A percentile compares a stretch with the other conserved stretches of the same genome.
Conservation (phyloP, 768 basidiomycete species). For the Rhodotorula toruloides region DNA sequence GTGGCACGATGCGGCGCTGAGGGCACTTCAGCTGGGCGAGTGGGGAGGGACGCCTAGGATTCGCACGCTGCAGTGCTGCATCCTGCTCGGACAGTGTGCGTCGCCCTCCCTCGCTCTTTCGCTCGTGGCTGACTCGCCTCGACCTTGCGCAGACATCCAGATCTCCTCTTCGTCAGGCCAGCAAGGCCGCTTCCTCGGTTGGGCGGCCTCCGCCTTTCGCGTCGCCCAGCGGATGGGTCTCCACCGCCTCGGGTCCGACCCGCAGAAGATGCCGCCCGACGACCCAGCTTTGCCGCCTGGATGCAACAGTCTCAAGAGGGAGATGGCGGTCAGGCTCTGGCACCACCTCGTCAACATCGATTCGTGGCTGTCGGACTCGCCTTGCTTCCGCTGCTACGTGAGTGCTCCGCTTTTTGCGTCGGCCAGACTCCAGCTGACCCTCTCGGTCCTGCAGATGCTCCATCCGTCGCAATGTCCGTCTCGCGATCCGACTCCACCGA, state of each 20-base stretch:
- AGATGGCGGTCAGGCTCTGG: conserved; percentile 27
- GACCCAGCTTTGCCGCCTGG: conserved; percentile 37
- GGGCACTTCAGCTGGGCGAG: conserved; percentile 35
- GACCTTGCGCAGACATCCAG: conserved; percentile 34
- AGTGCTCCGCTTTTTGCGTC: background rate
- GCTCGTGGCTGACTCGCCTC: background rate
- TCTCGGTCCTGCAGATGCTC: conserved; percentile 14
- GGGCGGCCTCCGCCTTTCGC: conserved; percentile 30
- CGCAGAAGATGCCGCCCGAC: conserved; percentile 33
- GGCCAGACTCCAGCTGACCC: no score
- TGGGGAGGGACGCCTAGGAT: conserved; percentile 37
- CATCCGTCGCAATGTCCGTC: conserved; percentile 34
- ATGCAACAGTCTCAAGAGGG: conserved; percentile 28
- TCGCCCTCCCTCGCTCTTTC: no score
- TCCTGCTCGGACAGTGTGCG: background rate
- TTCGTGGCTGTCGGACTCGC: conserved; percentile 28
- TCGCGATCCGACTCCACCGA: background rate
- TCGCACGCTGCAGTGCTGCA: conserved; percentile 29
- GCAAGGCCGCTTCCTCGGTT: conserved; percentile 29
- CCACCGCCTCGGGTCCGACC: conserved; percentile 26
- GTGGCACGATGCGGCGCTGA: conserved; percentile 37
- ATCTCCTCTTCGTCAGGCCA: conserved; percentile 29
- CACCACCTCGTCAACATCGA: conserved; percentile 30
- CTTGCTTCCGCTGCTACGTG: conserved; percentile 29
- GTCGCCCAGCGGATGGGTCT: conserved; percentile 33